These are phyloP conservation scores for Candida ortonii DNA, from an alignment of 805 yeast species.

Conservation along the genomic window DNA sequence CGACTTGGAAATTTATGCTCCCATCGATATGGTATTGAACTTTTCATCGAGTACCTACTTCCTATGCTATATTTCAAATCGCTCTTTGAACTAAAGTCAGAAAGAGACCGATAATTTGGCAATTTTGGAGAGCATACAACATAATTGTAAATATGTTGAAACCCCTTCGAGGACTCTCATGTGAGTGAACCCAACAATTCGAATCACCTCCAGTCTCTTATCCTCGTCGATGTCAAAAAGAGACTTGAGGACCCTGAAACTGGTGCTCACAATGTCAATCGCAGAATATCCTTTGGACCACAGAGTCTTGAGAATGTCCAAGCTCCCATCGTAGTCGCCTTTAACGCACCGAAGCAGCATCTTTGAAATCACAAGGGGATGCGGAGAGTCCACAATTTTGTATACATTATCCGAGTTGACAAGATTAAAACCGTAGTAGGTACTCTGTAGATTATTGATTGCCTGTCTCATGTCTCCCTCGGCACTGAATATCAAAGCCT, in stretches of 20 bases:
- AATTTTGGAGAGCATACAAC: constrained; percentile 72
- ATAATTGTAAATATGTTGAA: constrained; percentile 77
- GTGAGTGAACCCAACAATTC: constrained; percentile 86
- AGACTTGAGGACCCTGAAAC: constrained; percentile 83
- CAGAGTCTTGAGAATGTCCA: constrained; percentile 59
- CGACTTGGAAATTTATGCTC: too few relatives aligned
- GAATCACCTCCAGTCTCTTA: constrained; percentile 69
- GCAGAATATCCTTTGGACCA: constrained; percentile 94
- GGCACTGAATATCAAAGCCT: constrained; percentile 89
- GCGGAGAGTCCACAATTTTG: constrained; percentile 94
- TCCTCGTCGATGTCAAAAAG: constrained; percentile 66
- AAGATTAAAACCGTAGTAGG: constrained; percentile 88
- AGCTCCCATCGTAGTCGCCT: constrained; percentile 55
- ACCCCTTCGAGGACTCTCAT: constrained; percentile 94
- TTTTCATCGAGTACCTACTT: too few relatives aligned
- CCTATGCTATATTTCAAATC: too few relatives aligned
- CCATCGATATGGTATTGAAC: too few relatives aligned
- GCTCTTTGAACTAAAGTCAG: too few relatives aligned
- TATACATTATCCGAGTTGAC: constrained; percentile 93
- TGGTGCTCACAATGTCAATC: constrained; percentile 85
- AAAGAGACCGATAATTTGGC: constrained; percentile 25
- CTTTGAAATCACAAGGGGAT: constrained; percentile 78
- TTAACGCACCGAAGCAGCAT: constrained; percentile 46
- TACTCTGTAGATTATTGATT: constrained; percentile 86
- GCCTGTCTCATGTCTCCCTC: constrained; percentile 99